Percentiles rank a stretch among this genome's conserved stretches.
Conservation (phyloP, 169 alveolate genomes). For the Plasmodium billcollinsi region DNA sequence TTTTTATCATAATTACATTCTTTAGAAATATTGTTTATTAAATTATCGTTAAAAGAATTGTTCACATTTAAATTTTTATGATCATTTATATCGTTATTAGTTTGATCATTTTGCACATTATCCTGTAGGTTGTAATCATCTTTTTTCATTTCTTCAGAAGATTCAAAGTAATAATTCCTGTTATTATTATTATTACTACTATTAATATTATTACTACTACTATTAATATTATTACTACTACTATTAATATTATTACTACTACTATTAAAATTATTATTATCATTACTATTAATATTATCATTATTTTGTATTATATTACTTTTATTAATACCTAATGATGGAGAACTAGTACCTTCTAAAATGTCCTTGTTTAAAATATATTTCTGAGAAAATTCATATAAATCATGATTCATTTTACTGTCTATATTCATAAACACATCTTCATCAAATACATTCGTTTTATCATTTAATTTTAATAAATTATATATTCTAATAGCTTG, state of each 20-base stretch:
- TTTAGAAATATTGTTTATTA: neutral
- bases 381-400: slow-evolving; percentile 52
- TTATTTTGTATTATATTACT: too few relatives aligned
- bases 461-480: slow-evolving; percentile 51
- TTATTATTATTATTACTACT: neutral
- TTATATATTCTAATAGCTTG: slow-evolving; percentile 73
- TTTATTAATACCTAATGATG: too few relatives aligned
- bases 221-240: neutral
- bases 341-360: too few relatives aligned
- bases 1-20: neutral
- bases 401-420: slow-evolving; percentile 72
- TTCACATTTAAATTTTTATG: neutral
- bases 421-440: slow-evolving; percentile 76
- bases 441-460: slow-evolving; percentile 58
- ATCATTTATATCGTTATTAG: neutral
- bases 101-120: neutral
- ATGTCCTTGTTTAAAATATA: slow-evolving; percentile 16
- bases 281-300: too few relatives aligned
- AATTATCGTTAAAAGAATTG: neutral
- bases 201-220: neutral
- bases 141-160: neutral
- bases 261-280: neutral
- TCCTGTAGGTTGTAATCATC: neutral
- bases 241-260: neutral
- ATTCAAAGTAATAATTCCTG: neutral